Base-by-base conservation (phyloP, 306 rosid genomes). In the Mimosa bimucronata region DNA sequence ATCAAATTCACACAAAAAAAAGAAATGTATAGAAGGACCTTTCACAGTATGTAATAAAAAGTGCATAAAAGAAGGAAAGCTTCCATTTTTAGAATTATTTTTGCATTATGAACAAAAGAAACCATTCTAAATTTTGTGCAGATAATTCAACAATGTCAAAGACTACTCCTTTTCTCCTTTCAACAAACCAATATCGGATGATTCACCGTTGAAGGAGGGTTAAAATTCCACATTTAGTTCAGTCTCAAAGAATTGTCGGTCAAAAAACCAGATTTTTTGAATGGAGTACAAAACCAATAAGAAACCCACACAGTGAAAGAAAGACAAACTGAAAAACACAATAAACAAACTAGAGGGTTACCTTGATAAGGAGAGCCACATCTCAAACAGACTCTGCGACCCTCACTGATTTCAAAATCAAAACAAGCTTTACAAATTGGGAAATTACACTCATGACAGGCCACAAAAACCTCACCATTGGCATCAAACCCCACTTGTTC, bases 381-480 rank as follows among this genome's bases (percentile, higher is more conserved):
- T 57, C 91, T 90, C 87, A 90, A 77, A 89, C 99, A 95, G 40
- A 72, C 85, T 40, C 86, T 91, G 11, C 94, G 92, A 6, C 96
- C 99, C 84, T 91, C 99, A 55, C 81, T 91, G 85, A 86, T 57
- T 83, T 91, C 99, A 57, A 71, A 83, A 70, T 88, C 86, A 71
- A 93, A 82, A 44, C 99, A 95, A 78, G 95, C 81, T 82, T 86
- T 95, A 82, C 99, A 95, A 76, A 95, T 82, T 15, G 96, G 97
- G 79, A 87, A 91, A 75, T 82, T 86, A 71, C 99, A 95, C 25
- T 85, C 93, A 61, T 91, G 97, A 78, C 99, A 95, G 44, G 92
- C 97, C 84, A 93, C 91, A 75, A 95, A 93, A 64, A 85, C 83
- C 67, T 95, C 93, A 5, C 93, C 97, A 84, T 88, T 91, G 77